Conservation (phyloP, 805 yeast genomes). For the Candida ortonii region DNA sequence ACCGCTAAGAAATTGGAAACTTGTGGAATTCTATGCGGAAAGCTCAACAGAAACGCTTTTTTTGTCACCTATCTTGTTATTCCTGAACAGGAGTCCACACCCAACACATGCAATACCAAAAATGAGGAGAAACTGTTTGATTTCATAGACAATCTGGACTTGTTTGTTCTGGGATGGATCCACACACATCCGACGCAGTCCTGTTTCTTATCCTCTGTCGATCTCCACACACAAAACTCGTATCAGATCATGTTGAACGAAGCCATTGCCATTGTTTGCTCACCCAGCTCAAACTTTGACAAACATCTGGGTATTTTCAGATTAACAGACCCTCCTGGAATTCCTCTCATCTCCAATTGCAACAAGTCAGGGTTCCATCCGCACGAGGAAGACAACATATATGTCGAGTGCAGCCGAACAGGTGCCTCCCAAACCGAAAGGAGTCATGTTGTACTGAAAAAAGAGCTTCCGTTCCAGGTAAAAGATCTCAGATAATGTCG, state of each 20-base stretch:
- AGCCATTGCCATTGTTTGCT: conserved; percentile 64
- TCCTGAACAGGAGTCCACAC: conserved; percentile 61
- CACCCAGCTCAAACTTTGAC: conserved; percentile 43
- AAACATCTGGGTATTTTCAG: conserved; percentile 57
- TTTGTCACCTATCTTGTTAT: conserved; percentile 59
- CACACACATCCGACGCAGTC: conserved; percentile 74
- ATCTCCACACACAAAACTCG: conserved; percentile 64
- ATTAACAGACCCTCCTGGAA: conserved; percentile 64
- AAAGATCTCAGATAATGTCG: conserved; percentile 46
- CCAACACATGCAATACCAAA: conserved; percentile 59
- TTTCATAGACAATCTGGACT: conserved; percentile 50
- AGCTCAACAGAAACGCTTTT: conserved; percentile 57
- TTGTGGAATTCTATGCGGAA: conserved; percentile 66
- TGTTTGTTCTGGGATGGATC: conserved; percentile 71
- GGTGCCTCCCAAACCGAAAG: conserved; percentile 27
- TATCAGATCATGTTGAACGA: conserved; percentile 71
- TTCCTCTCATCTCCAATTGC: conserved; percentile 53
- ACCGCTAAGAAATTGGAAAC: conserved; percentile 55
- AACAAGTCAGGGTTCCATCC: conserved; percentile 55
- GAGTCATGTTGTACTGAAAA: conserved; percentile 50
- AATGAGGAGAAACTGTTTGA: conserved; percentile 59
- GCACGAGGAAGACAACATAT: conserved; percentile 49
- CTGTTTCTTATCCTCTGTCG: conserved; percentile 66
- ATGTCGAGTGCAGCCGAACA: conserved; percentile 42
- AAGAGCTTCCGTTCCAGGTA: conserved; percentile 45